Conservation (phyloP, 495 filamentous ascomycete species). For the Chlorociboria aeruginascens region DNA sequence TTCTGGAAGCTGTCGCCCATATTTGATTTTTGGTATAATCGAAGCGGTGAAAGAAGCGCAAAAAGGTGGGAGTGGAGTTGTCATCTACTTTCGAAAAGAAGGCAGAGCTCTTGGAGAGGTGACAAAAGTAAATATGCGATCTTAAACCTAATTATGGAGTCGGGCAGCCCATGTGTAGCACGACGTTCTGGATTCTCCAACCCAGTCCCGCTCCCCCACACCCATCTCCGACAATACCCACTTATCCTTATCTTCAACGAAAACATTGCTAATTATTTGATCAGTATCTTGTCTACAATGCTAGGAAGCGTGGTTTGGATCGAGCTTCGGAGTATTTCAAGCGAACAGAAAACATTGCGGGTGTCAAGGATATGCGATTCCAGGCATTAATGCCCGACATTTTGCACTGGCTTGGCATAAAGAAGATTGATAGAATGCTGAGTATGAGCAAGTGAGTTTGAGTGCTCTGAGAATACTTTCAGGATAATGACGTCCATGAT, state of each 20-base stretch:
- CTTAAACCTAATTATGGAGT: not conserved
- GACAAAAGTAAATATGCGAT: conserved; percentile 53
- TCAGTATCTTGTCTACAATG: conserved; percentile 87
- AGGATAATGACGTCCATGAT: conserved; percentile 10
- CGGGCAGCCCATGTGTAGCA: not conserved
- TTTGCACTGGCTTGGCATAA: conserved; percentile 96
- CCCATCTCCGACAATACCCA: conserved; percentile 3
- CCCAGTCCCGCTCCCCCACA: conserved; percentile 11
- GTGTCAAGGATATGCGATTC: conserved; percentile 97
- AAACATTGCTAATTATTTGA: conserved; percentile 10
- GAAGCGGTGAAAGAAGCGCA: conserved; percentile 92
- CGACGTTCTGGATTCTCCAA: not conserved
- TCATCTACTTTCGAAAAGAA: conserved; percentile 99
- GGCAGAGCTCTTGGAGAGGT: conserved; percentile 94
- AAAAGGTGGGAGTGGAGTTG: conserved; percentile 84
- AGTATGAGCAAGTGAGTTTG: conserved; percentile 85
- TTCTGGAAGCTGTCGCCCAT: conserved; percentile 56
- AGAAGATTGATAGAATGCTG: conserved; percentile 96
- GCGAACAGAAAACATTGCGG: conserved; percentile 92
- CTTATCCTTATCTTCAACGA: conserved; percentile 1
- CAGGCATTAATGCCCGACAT: conserved; percentile 99
- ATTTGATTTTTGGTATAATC: conserved; percentile 91
- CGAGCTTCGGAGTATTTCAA: conserved; percentile 96
- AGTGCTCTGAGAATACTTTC: not conserved
- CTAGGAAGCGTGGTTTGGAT: conserved; percentile 73